Conservation (phyloP, 1,284 basidiomycete species). For the Ceratobasidium papillatum region DNA sequence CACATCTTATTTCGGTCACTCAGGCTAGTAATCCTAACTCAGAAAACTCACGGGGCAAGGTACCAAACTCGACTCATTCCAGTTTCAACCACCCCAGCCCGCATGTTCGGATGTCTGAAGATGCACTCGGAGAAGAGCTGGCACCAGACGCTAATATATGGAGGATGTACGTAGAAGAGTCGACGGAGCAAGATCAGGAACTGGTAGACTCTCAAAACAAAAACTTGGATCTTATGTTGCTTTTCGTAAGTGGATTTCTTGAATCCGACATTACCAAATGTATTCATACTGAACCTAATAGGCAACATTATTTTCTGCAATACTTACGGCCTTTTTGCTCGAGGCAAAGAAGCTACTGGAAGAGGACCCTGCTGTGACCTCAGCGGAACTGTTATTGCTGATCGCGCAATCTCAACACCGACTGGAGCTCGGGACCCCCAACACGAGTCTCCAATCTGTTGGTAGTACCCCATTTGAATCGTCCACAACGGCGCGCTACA, state of each 20-base stretch:
- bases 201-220: conserved; percentile 18
- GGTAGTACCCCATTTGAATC: neutral
- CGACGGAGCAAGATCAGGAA: conserved; percentile 16
- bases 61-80: neutral
- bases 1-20: neutral
- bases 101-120: conserved; percentile 18
- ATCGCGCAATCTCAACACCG: conserved; percentile 17
- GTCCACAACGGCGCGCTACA: neutral
- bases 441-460: neutral
- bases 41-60: neutral
- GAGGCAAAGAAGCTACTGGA: conserved; percentile 25
- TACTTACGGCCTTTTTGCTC: conserved; percentile 32
- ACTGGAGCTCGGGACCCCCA: neutral
- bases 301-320: conserved; percentile 34
- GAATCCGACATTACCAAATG: neutral
- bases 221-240: conserved; percentile 17
- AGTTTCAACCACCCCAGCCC: neutral
- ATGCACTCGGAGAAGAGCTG: conserved; percentile 5
- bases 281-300: neutral
- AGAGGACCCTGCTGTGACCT: neutral
- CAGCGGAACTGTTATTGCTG: conserved; percentile 12
- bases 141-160: conserved; percentile 23
- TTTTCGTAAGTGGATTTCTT: conserved; percentile 5
- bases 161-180: conserved; percentile 22
- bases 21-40: neutral